Percentiles rank a stretch among this genome's conserved stretches.
Conservation (phyloP, 2,329 filamentous ascomycete species). For the Trichoderma sp. region DNA sequence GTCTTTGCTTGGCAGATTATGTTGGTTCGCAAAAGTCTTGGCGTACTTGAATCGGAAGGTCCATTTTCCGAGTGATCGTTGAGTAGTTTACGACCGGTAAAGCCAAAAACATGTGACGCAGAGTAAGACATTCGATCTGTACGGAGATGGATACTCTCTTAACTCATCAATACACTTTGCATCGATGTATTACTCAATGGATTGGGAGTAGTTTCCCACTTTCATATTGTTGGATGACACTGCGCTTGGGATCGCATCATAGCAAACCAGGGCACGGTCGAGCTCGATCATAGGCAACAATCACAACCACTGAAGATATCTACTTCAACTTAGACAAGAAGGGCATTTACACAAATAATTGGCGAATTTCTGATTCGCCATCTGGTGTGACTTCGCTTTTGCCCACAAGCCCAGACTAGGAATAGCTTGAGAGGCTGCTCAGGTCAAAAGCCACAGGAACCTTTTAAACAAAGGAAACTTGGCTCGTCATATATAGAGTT, state of each 20-base stretch:
- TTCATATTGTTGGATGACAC: background rate
- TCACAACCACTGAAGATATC: too few relatives aligned
- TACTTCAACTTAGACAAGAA: too few relatives aligned
- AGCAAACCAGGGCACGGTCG: too few relatives aligned
- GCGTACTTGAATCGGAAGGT: background rate
- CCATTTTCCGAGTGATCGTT: background rate
- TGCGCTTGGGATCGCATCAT: background rate
- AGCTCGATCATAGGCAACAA: too few relatives aligned
- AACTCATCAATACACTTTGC: too few relatives aligned
- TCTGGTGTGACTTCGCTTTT: too few relatives aligned
- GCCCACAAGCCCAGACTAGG: background rate
- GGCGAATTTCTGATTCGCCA: too few relatives aligned
- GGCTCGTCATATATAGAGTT: background rate
- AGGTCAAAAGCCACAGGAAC: background rate
- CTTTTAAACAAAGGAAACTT: background rate
- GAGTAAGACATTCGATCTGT: background rate
- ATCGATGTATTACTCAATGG: too few relatives aligned
- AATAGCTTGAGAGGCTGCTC: background rate
- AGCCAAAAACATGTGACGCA: background rate
- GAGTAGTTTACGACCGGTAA: background rate
- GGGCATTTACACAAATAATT: too few relatives aligned
- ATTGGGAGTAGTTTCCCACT: too few relatives aligned
- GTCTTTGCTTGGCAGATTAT: background rate
- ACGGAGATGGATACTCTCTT: too few relatives aligned
- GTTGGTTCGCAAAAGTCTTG: background rate